Base-by-base conservation (phyloP, 176 grass and related monocot genomes). In the Olyra latifolia region DNA sequence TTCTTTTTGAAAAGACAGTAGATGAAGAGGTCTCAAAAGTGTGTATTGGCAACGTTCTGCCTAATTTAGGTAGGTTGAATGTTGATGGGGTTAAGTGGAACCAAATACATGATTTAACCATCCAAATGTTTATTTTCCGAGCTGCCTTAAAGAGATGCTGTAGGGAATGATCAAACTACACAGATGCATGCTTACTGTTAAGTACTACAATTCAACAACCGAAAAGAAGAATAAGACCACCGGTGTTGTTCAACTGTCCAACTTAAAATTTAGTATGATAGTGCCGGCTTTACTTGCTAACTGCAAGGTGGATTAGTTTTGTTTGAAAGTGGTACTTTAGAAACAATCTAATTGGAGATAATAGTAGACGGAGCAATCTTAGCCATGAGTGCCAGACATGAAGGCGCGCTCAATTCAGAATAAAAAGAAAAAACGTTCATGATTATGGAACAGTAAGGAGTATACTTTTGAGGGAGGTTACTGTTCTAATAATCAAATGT, bases 31-130 rank as follows among this genome's bases (percentile, higher is more conserved):
- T 79, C 17, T 57, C 30, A 22, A 79, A 74, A 58, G 61, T 74
- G 24, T 44, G 46, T 79, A 42, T 32, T 44, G 13, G 42, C 66
- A 81, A 38, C 9, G 10, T 79, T 68, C 23, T 14, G 12, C 62
- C 69, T 54, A 75, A 84, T 69, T 79, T 84, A 40, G 70, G 70
- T 80, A 64, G 54, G 44, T 5, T 80, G n/a, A 85, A 68, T 55
- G 75, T 62, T 68, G 32, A 74, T 32, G 2, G 20, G 69, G 14
- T 35, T 0, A 23, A 62, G 1, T 62, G 69, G 45, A 40, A 72
- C 32, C 48, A 45, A 66, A 23, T 35, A 35, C 32, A 0, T 35
- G 32, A 35, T 35, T 35, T 35, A 4, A 35, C 32, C 32, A 35
- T 35, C 32, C 32, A 35, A 4, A 35, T 35, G 32, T 32, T 74